A percentile compares a stretch with the other conserved stretches of the same genome.
Conservation (phyloP, 2,329 filamentous ascomycete species). For the Alternaria infectoria region DNA sequence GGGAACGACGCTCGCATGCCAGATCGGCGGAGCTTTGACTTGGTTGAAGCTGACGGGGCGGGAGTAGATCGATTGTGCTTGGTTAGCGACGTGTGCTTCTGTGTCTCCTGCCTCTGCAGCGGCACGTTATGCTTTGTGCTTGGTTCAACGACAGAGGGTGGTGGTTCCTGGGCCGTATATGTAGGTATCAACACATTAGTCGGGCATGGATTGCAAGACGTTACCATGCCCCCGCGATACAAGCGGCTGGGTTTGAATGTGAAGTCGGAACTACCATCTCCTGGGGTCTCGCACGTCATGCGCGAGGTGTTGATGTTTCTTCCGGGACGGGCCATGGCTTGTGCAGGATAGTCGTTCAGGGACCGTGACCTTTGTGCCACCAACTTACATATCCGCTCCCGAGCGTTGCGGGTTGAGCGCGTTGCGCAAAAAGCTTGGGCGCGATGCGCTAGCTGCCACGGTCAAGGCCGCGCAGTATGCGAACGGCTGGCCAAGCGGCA, state of each 20-base stretch:
- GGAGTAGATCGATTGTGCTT: constrained; percentile 7
- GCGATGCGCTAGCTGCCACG: neutral
- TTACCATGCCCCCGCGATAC: constrained; percentile 23
- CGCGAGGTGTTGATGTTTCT: constrained; percentile 22
- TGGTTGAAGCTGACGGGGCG: constrained; percentile 14
- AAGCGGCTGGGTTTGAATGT: constrained; percentile 19
- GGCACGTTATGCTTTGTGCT: constrained; percentile 22
- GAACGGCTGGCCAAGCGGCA: constrained; percentile 10
- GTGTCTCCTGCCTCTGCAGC: constrained; percentile 6
- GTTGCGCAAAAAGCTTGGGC: constrained; percentile 25
- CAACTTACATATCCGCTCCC: constrained; percentile 27
- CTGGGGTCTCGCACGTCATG: constrained; percentile 31
- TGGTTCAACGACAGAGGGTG: constrained; percentile 16
- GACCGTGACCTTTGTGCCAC: constrained; percentile 32
- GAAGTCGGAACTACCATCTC: constrained; percentile 36
- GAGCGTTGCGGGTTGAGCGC: constrained; percentile 9
- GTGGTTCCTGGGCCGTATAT: constrained; percentile 20
- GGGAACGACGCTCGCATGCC: constrained; percentile 18
- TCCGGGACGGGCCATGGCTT: constrained; percentile 23
- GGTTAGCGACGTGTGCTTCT: constrained; percentile 3
- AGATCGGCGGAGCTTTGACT: constrained; percentile 40
- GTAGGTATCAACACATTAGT: constrained; percentile 3
- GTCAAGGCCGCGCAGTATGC: neutral
- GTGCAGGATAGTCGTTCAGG: constrained; percentile 26
- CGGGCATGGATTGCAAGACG: constrained; percentile 19